Base-by-base conservation (phyloP, 2,329 filamentous ascomycete species). In the Fusarium fujikuroi region DNA sequence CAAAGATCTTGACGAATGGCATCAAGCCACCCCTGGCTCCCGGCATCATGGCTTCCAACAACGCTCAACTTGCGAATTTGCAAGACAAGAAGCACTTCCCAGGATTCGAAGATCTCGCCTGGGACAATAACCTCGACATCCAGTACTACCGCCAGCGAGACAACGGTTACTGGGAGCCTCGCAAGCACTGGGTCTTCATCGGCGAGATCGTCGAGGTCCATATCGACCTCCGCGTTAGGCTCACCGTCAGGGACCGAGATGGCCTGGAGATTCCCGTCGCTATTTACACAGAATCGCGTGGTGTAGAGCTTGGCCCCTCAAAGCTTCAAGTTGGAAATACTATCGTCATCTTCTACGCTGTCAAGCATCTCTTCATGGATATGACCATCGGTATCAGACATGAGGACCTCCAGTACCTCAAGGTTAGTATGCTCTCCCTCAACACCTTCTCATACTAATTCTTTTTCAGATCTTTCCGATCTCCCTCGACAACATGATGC, bases 171-270 rank as follows among this genome's bases (percentile, higher is more conserved):
- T 65, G 57, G 32, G 32, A 40, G 12, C 63, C 59, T 21, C 30
- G 46, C 5, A 62, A 56, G 23, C 63, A 73, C 54, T 76, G 73
- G 74, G 57, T 42, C 4, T 67, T 76, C 18, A 28, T 76, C 1
- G 71, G 47, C 18, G 69, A 76, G 28, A 73, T 76, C 19, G 44
- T 63, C 5, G 12, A 62, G 8, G 25, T 64, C 7, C 25, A 56
- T 0, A 23, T 28, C 3, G 1, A 30, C 2, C 4, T 43, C 9
- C 63, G 60, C 37, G 30, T 68, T 10, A 49, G 23, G 8, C 28
- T 76, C 19, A 23, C 28, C 2, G 56, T 66, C 47, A 63, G 65
- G 25, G 74, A 76, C 50, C 63, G 44, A 7, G 40, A 15, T 10
- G 74, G 56, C 14, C 9, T 52, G 1, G 36, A 37, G 6, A 9